phyloP scores from a whole-genome alignment of 2,329 filamentous ascomycete genomes.

The Tolypocladium ovalisporum region DNA sequence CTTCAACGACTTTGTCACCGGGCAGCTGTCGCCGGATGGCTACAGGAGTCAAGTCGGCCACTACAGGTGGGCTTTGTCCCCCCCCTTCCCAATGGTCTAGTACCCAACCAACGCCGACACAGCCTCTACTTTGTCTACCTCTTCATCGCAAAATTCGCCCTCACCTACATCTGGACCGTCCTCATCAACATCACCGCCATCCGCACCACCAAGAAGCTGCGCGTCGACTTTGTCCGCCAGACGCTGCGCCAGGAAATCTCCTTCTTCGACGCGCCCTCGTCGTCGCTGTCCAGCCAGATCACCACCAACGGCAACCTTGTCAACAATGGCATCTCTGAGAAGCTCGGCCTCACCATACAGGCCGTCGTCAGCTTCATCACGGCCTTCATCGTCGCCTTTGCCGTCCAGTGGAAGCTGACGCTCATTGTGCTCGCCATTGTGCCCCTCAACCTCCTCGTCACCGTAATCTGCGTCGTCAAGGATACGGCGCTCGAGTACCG shows the following conservation, averaged over 20 bases:
- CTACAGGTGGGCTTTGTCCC: constrained; percentile 23
- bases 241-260: constrained; percentile 39
- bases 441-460: constrained; percentile 30
- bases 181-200: constrained; percentile 27
- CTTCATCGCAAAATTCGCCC: constrained; percentile 40
- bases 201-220: constrained; percentile 23
- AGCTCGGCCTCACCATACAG: constrained; percentile 30
- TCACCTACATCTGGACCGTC: constrained; percentile 44
- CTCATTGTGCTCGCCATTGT: constrained; percentile 34
- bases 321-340: constrained; percentile 33
- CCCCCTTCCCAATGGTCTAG: neutral
- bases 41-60: constrained; percentile 40
- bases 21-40: constrained; percentile 26
- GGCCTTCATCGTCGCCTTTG: constrained; percentile 28
- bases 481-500: constrained; percentile 31
- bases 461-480: constrained; percentile 23
- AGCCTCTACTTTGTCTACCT: constrained; percentile 49
- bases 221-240: constrained; percentile 25
- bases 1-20: constrained; percentile 45
- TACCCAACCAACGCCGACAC: neutral
- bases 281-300: constrained; percentile 33
- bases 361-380: constrained; percentile 27
- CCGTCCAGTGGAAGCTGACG: constrained; percentile 29
- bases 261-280: constrained; percentile 39
- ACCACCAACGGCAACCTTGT: constrained; percentile 36